A percentile compares a stretch with the other conserved stretches of the same genome.
phyloP scores from a whole-genome alignment of 1,284 basidiomycete genomes.

The Mycosarcoma mackinlayi region DNA sequence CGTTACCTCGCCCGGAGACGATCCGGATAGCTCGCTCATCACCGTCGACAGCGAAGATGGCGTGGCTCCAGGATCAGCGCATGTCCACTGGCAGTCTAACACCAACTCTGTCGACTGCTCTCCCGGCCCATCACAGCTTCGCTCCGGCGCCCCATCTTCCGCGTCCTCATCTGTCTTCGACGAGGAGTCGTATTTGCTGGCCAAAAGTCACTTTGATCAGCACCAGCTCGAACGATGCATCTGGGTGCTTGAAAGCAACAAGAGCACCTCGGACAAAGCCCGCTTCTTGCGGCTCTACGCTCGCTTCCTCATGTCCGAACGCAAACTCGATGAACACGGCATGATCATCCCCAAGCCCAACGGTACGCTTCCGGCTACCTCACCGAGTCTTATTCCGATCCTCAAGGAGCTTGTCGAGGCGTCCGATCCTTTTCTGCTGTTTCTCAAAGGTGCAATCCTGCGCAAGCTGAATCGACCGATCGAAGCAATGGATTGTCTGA shows the following conservation, averaged over 20 bases:
- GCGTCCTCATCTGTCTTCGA: slow-evolving; percentile 52
- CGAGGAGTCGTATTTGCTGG: slow-evolving; percentile 75
- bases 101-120: slow-evolving; percentile 46
- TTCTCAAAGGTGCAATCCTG: slow-evolving; percentile 66
- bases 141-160: not conserved
- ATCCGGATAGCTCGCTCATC: slow-evolving; percentile 43
- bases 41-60: slow-evolving; percentile 45
- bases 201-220: slow-evolving; percentile 80
- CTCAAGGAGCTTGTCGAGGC: slow-evolving; percentile 59
- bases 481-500: slow-evolving; percentile 84
- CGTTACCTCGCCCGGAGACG: slow-evolving; percentile 17
- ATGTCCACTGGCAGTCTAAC: slow-evolving; percentile 51
- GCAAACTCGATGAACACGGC: slow-evolving; percentile 55
- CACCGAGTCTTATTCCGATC: slow-evolving; percentile 49
- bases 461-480: slow-evolving; percentile 62
- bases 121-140: slow-evolving; percentile 22
- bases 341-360: slow-evolving; percentile 50
- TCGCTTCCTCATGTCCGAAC: slow-evolving; percentile 74
- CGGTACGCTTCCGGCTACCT: slow-evolving; percentile 45
- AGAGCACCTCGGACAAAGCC: slow-evolving; percentile 71
- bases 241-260: slow-evolving; percentile 64
- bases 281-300: slow-evolving; percentile 84
- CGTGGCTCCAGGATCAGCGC: slow-evolving; percentile 36
- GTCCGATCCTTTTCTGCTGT: slow-evolving; percentile 59
- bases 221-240: slow-evolving; percentile 83